Evolutionary conservation across 176 grass and related monocot species (phyloP), one percentile per base, ranked within the genome.

Genomic region (Oryza meridionalis): DNA sequence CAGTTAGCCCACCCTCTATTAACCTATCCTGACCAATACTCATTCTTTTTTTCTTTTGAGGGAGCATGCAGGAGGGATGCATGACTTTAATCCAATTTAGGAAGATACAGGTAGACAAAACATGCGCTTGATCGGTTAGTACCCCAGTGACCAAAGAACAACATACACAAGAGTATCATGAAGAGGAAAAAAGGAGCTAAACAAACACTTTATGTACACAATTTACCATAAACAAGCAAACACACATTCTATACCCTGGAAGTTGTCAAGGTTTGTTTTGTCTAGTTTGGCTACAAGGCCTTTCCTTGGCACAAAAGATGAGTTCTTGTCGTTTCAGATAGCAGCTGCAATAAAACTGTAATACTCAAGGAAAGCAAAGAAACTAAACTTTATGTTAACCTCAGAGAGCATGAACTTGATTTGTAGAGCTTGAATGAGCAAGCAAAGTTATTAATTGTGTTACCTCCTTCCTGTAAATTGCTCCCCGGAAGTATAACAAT

Each of bases 401-500:
- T 19, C 38, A 19, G 19, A 49, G 9, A 64, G 22, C 53, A 82
- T 22, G 63, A 65, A 1, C 22, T 17, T 70, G 19, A 50, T 53
- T 0, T 61, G 58, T 15, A 21, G 11, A 16, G 0, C 8, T n/a
- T 2, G 65, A 19, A 76, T 65, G 21, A 51, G 44, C 16, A 38
- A 72, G 58, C 35, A 82, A 0, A 73, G 26, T 12, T 31, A 0
- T 21, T 55, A 7, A 0, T 55, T n/a, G n/a, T 59, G 27, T 95
- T 92, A 98, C 96, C 93, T 98, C 91, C 80, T 98, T 98, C 82
- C 96, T 91, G 84, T 98, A 93, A 79, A 98, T 98, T 25, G 96
- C 91, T 72, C 96, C 96, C 67, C 91, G 81, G 70, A 98, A 98
- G 53, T 93, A 98, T 42, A 98, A 50, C 70, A 98, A 68, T 0